A percentile compares a stretch with the other conserved stretches of the same genome.
Conservation (phyloP, 129 eudicot genomes). For the Flaveria bidentis region DNA sequence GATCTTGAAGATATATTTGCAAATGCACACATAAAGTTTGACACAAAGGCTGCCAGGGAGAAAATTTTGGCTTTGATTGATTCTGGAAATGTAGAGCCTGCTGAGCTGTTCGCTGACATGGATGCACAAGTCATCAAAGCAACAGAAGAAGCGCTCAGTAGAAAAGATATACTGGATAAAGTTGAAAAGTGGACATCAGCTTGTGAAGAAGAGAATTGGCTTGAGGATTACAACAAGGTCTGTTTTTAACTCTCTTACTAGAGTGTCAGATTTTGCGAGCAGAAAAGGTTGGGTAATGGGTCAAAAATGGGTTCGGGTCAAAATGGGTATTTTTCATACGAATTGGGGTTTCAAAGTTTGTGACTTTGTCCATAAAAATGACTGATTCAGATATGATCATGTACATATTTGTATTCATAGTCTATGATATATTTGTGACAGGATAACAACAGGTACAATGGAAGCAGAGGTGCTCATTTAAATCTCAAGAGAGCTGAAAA, state of each 20-base stretch:
- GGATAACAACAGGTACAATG: slow-evolving; percentile 92
- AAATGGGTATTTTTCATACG: neutral
- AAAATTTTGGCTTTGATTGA: slow-evolving; percentile 76
- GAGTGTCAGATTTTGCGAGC: neutral
- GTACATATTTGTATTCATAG: slow-evolving; percentile 8
- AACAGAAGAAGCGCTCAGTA: slow-evolving; percentile 88
- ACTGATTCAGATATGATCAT: neutral
- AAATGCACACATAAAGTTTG: slow-evolving; percentile 81
- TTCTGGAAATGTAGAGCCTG: slow-evolving; percentile 83
- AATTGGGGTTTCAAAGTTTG: neutral
- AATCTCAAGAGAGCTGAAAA: slow-evolving; percentile 97
- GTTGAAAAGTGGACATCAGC: slow-evolving; percentile 99
- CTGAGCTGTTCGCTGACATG: slow-evolving; percentile 92
- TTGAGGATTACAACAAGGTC: slow-evolving; percentile 96
- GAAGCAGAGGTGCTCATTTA: slow-evolving; percentile 95
- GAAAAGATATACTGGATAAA: slow-evolving; percentile 94
- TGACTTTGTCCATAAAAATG: neutral
- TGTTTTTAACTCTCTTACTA: slow-evolving; percentile 11
- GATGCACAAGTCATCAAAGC: slow-evolving; percentile 81
- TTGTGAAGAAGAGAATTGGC: slow-evolving; percentile 99
- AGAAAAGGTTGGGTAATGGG: neutral
- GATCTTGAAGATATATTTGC: slow-evolving; percentile 90
- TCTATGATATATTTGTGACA: slow-evolving; percentile 36
- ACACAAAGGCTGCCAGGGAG: slow-evolving; percentile 71
- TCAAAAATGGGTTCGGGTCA: neutral